phyloP scores from a whole-genome alignment of 768 basidiomycete genomes.

The Thelephora ganbajun region DNA sequence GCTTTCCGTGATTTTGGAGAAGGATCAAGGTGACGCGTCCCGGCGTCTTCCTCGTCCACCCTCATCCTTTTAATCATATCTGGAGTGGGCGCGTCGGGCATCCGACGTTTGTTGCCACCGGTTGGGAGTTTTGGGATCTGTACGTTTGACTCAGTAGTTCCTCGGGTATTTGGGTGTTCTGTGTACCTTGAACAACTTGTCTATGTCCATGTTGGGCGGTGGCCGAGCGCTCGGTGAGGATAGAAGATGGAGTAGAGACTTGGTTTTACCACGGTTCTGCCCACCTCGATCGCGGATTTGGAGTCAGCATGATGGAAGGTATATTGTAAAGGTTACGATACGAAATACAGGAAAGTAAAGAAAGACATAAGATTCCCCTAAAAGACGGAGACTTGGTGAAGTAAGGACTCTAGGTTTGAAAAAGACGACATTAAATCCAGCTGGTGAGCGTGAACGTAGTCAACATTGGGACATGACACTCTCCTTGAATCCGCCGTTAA shows the following conservation, averaged over 20 bases:
- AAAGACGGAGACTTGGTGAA: no score
- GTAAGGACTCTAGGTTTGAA: no score
- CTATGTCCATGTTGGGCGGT: slow-evolving; percentile 27
- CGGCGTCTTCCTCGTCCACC: slow-evolving; percentile 25
- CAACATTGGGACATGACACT: no score
- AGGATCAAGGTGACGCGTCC: background rate
- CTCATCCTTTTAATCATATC: slow-evolving; percentile 77
- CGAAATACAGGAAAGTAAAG: no score
- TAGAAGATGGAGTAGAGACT: background rate
- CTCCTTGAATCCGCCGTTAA: slow-evolving; percentile 17
- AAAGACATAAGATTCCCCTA: no score
- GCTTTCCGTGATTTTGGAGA: slow-evolving; percentile 23
- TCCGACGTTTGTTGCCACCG: slow-evolving; percentile 54
- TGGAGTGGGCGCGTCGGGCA: slow-evolving; percentile 63
- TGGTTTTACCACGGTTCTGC: no score
- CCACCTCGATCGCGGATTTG: no score
- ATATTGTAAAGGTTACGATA: no score
- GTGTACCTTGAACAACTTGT: slow-evolving; percentile 33
- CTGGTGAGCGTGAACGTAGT: no score
- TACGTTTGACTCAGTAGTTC: background rate
- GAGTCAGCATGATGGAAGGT: no score
- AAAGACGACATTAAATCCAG: no score
- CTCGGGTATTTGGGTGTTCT: background rate
- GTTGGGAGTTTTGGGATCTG: slow-evolving; percentile 58
- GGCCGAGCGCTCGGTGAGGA: background rate